Evolutionary conservation across 208 protist species (phyloP).

Genomic region (Trypanosomatidae sp.): DNA sequence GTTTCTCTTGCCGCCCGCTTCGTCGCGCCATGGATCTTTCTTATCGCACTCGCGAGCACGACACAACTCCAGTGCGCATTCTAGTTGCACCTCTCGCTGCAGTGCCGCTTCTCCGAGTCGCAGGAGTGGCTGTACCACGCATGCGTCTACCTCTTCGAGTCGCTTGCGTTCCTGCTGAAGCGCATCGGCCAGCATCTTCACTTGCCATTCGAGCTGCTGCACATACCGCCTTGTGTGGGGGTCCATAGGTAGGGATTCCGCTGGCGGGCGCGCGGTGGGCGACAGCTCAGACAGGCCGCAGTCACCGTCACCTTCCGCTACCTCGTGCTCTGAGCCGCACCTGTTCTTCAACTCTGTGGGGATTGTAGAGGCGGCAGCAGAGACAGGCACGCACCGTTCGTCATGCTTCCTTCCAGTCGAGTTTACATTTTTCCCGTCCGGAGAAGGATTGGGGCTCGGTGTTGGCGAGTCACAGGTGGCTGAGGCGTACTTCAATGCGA

Average conservation of each 20-base stretch:
- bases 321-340: not conserved
- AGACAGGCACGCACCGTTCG: not conserved
- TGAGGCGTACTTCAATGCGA: not conserved
- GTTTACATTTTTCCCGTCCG: not conserved
- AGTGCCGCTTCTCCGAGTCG: conserved; percentile 11
- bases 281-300: not conserved
- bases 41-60: not conserved
- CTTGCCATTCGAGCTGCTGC: conserved; percentile 25
- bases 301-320: not conserved
- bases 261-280: not conserved
- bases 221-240: conserved; percentile 5
- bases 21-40: not conserved
- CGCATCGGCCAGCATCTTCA: conserved; percentile 16
- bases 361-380: not conserved
- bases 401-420: not conserved
- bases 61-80: conserved; percentile 5
- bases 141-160: conserved; percentile 2
- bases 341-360: not conserved
- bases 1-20: not conserved
- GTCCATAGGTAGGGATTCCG: not conserved
- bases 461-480: not conserved
- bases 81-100: conserved; percentile 16
- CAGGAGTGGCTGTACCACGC: conserved; percentile 22
- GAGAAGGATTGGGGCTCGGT: not conserved
- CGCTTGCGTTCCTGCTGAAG: conserved; percentile 15